These are phyloP conservation scores for Tulasnella calospora DNA, from an alignment of 768 basidiomycete genomes.

Conservation along the genomic window DNA sequence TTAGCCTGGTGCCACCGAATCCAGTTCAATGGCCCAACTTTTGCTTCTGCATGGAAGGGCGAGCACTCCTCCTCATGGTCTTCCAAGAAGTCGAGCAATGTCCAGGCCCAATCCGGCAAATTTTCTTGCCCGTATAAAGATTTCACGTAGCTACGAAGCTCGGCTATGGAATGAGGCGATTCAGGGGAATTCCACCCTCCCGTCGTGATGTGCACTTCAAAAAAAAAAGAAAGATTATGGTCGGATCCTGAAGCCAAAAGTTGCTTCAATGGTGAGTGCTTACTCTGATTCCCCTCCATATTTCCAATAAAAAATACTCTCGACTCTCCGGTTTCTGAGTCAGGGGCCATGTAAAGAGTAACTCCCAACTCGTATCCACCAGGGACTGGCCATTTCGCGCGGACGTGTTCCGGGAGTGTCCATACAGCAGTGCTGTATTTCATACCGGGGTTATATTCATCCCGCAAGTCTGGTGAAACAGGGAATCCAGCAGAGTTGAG, in stretches of 20 bases:
- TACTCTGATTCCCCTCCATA: slow-evolving; percentile 4
- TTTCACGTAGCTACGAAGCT: neutral
- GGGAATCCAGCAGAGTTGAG: slow-evolving; percentile 12
- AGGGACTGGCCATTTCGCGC: neutral
- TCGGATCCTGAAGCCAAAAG: neutral
- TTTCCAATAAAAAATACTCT: neutral
- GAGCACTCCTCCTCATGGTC: slow-evolving; percentile 17
- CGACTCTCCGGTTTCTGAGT: slow-evolving; percentile 4
- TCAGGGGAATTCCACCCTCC: neutral
- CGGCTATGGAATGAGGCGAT: neutral
- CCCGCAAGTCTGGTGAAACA: neutral
- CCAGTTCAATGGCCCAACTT: slow-evolving; percentile 6
- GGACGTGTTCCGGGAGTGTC: slow-evolving; percentile 11
- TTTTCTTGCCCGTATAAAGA: neutral
- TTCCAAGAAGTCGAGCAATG: slow-evolving; percentile 14
- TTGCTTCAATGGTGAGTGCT: neutral
- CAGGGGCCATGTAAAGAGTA: neutral
- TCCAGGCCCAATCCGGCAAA: neutral
- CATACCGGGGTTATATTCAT: slow-evolving; percentile 18
- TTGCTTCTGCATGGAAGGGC: slow-evolving; percentile 3
- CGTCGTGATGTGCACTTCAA: neutral
- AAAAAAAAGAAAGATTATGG: neutral
- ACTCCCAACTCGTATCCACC: neutral
- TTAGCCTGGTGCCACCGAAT: slow-evolving; percentile 13
- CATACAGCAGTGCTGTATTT: neutral